Evolutionary conservation across 495 filamentous ascomycete species (phyloP).

Genomic region (Filosporella fistucella): DNA sequence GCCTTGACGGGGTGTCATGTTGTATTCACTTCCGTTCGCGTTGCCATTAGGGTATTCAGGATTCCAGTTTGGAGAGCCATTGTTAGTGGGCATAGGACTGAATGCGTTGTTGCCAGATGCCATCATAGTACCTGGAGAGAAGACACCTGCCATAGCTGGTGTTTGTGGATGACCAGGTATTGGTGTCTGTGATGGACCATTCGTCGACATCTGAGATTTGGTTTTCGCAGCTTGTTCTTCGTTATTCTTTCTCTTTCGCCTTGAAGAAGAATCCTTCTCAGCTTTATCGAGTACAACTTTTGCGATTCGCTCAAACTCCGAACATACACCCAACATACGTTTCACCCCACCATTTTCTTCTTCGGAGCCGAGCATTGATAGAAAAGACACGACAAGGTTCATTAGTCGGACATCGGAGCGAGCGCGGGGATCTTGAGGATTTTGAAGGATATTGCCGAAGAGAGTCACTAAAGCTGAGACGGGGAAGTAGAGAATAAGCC

Average conservation of each 20-base stretch:
- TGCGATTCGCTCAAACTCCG: conserved; percentile 93
- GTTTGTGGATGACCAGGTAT: not conserved
- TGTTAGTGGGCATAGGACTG: conserved; percentile 12
- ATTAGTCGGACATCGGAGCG: conserved; percentile 86
- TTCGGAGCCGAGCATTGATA: conserved; percentile 65
- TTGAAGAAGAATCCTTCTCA: conserved; percentile 71
- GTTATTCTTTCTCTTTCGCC: conserved; percentile 75
- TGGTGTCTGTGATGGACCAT: conserved; percentile 13
- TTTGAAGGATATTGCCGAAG: conserved; percentile 96
- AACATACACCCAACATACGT: conserved; percentile 88
- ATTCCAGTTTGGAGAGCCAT: conserved; percentile 19
- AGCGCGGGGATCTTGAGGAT: conserved; percentile 84
- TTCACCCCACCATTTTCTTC: conserved; percentile 81
- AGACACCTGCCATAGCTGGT: conserved; percentile 13
- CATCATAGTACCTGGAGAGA: conserved; percentile 20
- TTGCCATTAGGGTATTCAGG: conserved; percentile 12
- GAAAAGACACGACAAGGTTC: conserved; percentile 86
- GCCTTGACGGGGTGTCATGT: conserved; percentile 19
- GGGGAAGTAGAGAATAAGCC: conserved; percentile 96
- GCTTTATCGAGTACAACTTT: conserved; percentile 87
- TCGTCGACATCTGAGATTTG: conserved; percentile 3
- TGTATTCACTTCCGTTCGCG: conserved; percentile 20
- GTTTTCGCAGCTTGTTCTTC: conserved; percentile 26
- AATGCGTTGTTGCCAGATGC: conserved; percentile 14
- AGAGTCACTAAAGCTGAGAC: conserved; percentile 93